phyloP scores from a whole-genome alignment of 2,329 filamentous ascomycete genomes.

The Botryotinia globosa region DNA sequence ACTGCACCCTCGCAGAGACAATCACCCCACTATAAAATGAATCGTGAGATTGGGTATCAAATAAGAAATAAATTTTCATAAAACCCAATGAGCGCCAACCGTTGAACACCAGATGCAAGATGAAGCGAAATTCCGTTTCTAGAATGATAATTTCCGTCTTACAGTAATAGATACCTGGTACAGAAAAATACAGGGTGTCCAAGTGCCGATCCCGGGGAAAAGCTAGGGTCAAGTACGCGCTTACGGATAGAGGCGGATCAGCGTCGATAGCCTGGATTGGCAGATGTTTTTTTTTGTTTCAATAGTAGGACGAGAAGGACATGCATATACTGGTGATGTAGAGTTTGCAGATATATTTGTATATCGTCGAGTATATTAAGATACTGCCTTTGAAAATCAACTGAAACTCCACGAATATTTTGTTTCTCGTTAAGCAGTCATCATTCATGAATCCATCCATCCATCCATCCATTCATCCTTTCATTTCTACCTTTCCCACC shows the following conservation, averaged over 20 bases:
- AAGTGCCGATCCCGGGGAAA: slow-evolving; percentile 6
- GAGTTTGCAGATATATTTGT: background rate
- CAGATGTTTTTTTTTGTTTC: background rate
- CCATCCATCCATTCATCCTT: background rate
- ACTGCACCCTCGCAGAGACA: background rate
- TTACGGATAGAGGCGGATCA: background rate
- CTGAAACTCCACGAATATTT: background rate
- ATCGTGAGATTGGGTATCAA: background rate
- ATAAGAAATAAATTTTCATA: background rate
- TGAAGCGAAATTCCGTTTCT: slow-evolving; percentile 7
- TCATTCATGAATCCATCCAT: background rate
- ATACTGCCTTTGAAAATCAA: background rate
- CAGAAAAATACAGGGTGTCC: background rate
- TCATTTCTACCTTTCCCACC: background rate
- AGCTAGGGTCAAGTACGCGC: background rate
- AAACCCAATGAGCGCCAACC: background rate
- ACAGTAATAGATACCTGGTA: background rate
- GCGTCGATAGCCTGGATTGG: background rate
- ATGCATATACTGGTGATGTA: background rate
- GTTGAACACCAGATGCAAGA: slow-evolving; percentile 13
- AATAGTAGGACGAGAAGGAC: background rate
- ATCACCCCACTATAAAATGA: background rate
- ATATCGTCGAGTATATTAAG: background rate
- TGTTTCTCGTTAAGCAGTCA: background rate
- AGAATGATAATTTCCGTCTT: background rate